Conservation (phyloP, 208 protist species). For the Leishmania tropica region DNA sequence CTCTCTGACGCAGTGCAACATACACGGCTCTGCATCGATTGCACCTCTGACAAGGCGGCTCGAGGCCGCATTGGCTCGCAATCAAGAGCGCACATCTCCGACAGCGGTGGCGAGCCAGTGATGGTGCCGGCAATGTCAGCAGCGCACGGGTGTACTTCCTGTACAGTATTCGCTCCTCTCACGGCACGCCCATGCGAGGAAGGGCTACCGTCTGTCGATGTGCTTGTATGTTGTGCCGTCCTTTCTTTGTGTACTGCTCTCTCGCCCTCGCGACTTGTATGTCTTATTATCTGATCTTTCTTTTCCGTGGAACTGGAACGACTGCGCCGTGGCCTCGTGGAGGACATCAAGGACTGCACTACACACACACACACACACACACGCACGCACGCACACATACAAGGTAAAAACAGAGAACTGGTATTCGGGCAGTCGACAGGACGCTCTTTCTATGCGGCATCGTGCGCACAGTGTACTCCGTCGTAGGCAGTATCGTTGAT, state of each 20-base stretch:
- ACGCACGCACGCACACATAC: not conserved
- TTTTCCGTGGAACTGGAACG: not conserved
- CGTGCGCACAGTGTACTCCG: not conserved
- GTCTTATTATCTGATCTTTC: not conserved
- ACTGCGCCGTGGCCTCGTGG: not conserved
- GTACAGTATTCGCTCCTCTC: not conserved
- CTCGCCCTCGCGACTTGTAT: not conserved
- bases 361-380: not conserved
- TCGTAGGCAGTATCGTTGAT: not conserved
- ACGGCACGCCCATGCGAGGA: not conserved
- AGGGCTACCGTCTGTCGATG: not conserved
- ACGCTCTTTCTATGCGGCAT: not conserved
- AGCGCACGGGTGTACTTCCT: not conserved
- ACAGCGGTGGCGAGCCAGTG: slow-evolving; percentile 1
- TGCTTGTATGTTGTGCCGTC: not conserved
- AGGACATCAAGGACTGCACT: not conserved
- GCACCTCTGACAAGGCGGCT: slow-evolving; percentile 38
- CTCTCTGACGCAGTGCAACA: slow-evolving; percentile 37
- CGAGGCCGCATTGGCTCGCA: slow-evolving; percentile 37
- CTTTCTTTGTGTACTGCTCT: not conserved
- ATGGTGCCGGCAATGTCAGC: not conserved
- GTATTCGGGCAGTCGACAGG: not conserved
- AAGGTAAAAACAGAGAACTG: not conserved
- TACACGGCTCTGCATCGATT: slow-evolving; percentile 39
- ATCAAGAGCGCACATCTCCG: slow-evolving; percentile 1